Conservation (phyloP, 208 protist genomes). For the Herpetomonas muscarum region DNA sequence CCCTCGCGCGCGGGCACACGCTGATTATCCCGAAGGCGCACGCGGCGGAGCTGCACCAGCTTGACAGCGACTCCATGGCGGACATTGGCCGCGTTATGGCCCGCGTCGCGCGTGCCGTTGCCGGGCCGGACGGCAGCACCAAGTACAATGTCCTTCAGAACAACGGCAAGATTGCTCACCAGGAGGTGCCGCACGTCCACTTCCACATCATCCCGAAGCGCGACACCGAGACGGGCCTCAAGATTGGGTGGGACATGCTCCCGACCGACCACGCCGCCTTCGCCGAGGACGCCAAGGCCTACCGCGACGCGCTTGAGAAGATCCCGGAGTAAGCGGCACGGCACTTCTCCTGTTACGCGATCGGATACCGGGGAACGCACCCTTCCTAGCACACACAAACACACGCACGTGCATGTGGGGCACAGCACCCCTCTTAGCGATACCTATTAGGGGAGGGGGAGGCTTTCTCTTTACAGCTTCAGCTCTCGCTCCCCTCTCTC, state of each 20-base stretch:
- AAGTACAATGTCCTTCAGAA: conserved; percentile 94
- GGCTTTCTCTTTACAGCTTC: too few relatives aligned
- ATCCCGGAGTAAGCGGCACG: conserved; percentile 12
- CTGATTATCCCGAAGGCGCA: conserved; percentile 84
- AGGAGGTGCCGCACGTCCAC: conserved; percentile 93
- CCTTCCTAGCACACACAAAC: too few relatives aligned
- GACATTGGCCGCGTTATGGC: conserved; percentile 58
- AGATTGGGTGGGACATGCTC: conserved; percentile 60
- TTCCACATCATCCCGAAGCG: conserved; percentile 93
- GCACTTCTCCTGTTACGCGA: too few relatives aligned
- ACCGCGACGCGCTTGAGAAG: conserved; percentile 57
- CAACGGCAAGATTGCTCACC: conserved; percentile 87
- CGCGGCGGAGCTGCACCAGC: conserved; percentile 73
- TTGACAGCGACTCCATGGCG: conserved; percentile 63
- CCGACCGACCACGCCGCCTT: conserved; percentile 53
- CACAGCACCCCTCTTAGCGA: too few relatives aligned
- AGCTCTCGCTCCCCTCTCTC: background rate
- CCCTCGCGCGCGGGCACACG: conserved; percentile 73
- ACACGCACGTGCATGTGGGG: too few relatives aligned
- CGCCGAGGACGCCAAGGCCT: conserved; percentile 58
- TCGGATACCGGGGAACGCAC: too few relatives aligned
- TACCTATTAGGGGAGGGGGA: too few relatives aligned
- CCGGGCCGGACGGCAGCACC: conserved; percentile 42
- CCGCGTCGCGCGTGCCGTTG: conserved; percentile 56
- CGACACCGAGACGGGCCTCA: conserved; percentile 47